Evolutionary conservation across 2,329 filamentous ascomycete species (phyloP), one percentile per base, ranked within the genome.

Genomic region (Sclerotinia subarctica): DNA sequence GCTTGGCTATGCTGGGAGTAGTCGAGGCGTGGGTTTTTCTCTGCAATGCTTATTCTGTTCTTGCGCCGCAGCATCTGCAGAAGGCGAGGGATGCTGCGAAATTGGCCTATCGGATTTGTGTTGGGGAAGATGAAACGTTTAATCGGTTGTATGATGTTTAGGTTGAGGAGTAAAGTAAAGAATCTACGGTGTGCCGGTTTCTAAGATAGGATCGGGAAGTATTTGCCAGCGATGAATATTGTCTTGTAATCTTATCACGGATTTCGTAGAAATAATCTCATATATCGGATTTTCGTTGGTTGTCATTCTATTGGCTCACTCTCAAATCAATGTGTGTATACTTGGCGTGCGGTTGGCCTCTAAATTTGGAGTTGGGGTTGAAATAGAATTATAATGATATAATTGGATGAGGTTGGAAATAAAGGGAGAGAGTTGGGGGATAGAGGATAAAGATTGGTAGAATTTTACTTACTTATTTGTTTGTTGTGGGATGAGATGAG

Each of bases 91-190:
- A 54, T 2, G 66, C 38, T 56, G 69, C 52, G 21, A 69, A 49
- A 17, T 32, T 69, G 44, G 49, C 64, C 4, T 70, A 71, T 17
- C 66, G 44, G 24, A 71, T 72, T 5, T 64, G 64, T 17, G 46
- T 72, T 24, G 69, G 70, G 21, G 69, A 71, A 46, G 67, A 70
- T 68, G 38, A 57, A 35, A 72, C 69, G 6, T 73, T 72, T 60
- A 54, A 69, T 46, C 44, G 66, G 49, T 42, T 26, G 15, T 69
- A 66, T 56, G 60, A 42, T 26, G 38, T 32, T 47, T 65, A 53
- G 15, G 29, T n/a, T 10, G 60, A 32, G 26, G 35, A 35, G 7
- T 8, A 1, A 35, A 35, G 35, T 35, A 35, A 60, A 21, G 42
- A 15, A 11, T 1, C 8, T 15, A n/a, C 10, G 11, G n/a, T n/a